A percentile compares a stretch with the other conserved stretches of the same genome.
These are phyloP conservation scores for Nicotiana noctiflora DNA, from an alignment of 257 asterid genomes.

Conservation along the genomic window DNA sequence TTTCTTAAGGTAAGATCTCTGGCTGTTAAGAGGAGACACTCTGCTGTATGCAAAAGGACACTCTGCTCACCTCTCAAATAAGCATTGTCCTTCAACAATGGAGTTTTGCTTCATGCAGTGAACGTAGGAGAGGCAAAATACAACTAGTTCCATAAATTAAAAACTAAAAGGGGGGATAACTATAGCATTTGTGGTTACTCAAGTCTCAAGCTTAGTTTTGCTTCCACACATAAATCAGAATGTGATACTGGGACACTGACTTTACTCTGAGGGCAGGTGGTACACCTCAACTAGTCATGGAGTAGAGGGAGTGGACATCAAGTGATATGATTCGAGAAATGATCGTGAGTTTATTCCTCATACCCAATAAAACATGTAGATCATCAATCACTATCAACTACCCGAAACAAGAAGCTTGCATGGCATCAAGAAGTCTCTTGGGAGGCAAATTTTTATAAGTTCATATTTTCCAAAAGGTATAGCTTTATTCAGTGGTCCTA, in stretches of 20 bases:
- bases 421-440: background rate
- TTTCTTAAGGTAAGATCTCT: background rate
- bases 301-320: background rate
- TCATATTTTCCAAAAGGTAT: background rate
- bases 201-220: background rate
- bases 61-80: background rate
- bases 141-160: background rate
- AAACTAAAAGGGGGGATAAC: background rate
- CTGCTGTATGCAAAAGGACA: background rate
- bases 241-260: background rate
- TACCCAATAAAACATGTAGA: background rate
- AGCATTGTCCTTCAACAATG: background rate
- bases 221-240: background rate
- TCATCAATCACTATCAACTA: background rate
- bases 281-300: background rate
- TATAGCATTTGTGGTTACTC: background rate
- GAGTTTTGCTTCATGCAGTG: background rate
- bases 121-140: background rate
- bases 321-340: background rate
- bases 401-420: background rate
- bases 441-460: background rate
- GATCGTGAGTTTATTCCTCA: background rate
- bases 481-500: background rate
- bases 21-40: slow-evolving; percentile 5
- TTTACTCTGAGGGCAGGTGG: background rate